Evolutionary conservation across 2,329 filamentous ascomycete species (phyloP).

Genomic region (Podosphaera aphanis): DNA sequence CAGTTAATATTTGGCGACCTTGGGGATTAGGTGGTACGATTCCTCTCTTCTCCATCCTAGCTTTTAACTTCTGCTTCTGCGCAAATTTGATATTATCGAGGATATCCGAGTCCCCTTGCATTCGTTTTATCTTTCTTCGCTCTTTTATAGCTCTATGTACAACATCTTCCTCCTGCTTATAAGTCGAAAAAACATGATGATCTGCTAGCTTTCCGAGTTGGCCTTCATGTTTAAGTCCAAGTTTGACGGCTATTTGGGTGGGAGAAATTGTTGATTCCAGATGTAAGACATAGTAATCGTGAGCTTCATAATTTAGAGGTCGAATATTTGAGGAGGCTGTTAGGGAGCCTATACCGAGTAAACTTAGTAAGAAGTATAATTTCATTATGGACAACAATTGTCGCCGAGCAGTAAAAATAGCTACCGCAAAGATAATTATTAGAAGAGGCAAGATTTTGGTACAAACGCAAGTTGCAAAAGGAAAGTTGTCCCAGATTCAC

Average conservation of each 20-base stretch:
- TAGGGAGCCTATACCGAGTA: slow-evolving; percentile 22
- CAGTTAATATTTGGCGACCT: slow-evolving; percentile 6
- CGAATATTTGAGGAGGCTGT: slow-evolving; percentile 24
- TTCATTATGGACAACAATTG: slow-evolving; percentile 10
- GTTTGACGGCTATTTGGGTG: slow-evolving; percentile 40
- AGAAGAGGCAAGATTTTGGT: not conserved
- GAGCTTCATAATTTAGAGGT: slow-evolving; percentile 47
- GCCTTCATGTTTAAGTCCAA: slow-evolving; percentile 65
- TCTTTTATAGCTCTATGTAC: slow-evolving; percentile 29
- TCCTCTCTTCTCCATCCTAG: slow-evolving; percentile 32
- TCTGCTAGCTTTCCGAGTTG: slow-evolving; percentile 51
- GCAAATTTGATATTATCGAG: slow-evolving; percentile 56
- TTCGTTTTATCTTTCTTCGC: slow-evolving; percentile 35
- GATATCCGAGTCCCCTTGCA: slow-evolving; percentile 26
- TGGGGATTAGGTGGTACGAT: slow-evolving; percentile 11
- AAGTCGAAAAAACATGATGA: slow-evolving; percentile 70
- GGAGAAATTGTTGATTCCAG: slow-evolving; percentile 45
- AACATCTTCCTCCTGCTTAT: slow-evolving; percentile 34
- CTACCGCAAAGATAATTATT: not conserved
- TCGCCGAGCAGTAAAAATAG: not conserved
- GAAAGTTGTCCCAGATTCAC: slow-evolving; percentile 3
- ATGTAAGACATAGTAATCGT: slow-evolving; percentile 88
- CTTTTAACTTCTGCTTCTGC: slow-evolving; percentile 49
- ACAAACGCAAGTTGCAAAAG: slow-evolving; percentile 1
- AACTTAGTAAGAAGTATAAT: slow-evolving; percentile 25